These are phyloP conservation scores for Choanephora cucurbitarum DNA, from an alignment of 371 early-diverging fungal genomes.

Conservation along the genomic window DNA sequence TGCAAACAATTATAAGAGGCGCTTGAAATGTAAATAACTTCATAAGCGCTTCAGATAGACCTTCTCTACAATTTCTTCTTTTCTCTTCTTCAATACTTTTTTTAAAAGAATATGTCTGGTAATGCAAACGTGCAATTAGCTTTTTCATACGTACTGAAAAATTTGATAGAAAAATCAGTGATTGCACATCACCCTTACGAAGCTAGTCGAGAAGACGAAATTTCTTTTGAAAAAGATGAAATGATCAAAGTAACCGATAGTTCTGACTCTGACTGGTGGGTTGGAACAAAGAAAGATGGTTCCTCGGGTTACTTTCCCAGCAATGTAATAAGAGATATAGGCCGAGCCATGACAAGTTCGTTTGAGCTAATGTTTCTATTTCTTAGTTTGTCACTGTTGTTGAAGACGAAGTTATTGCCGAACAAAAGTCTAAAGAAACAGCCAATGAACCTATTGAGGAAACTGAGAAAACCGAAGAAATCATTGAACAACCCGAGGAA, in stretches of 20 bases:
- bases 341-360: constrained; percentile 23
- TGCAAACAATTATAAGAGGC: no score
- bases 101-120: no score
- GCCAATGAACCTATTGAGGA: constrained; percentile 1
- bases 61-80: no score
- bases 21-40: no score
- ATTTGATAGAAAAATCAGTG: constrained; percentile 19
- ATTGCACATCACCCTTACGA: constrained; percentile 47
- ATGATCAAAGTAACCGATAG: constrained; percentile 55
- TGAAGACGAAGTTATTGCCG: not conserved
- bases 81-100: no score
- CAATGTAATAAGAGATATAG: constrained; percentile 50
- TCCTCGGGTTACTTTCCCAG: constrained; percentile 73
- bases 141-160: no score
- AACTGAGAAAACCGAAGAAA: not conserved
- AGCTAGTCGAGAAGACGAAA: constrained; percentile 59
- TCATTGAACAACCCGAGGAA: constrained; percentile 7
- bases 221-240: constrained; percentile 60
- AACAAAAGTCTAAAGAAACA: not conserved
- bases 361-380: constrained; percentile 12
- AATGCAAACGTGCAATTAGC: no score
- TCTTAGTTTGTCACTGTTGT: not conserved
- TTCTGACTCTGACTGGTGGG: constrained; percentile 68
- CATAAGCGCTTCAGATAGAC: no score
- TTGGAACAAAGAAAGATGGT: constrained; percentile 56